phyloP scores from a whole-genome alignment of 257 asterid species.

The Solanum tacnaense region DNA sequence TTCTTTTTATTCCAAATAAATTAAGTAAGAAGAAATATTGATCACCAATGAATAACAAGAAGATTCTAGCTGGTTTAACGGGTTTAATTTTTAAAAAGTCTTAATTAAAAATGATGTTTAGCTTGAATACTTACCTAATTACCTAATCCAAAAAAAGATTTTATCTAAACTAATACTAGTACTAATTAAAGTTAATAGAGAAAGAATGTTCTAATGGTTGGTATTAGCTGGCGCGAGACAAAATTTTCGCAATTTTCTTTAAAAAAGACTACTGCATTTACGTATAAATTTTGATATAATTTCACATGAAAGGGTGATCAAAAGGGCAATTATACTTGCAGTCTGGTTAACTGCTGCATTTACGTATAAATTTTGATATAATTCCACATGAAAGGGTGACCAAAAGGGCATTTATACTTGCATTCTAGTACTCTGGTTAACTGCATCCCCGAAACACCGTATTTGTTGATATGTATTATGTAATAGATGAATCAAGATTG shows the following conservation, averaged over 20 bases:
- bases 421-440: no score
- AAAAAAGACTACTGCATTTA: background rate
- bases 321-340: no score
- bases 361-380: background rate
- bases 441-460: background rate
- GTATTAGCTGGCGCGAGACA: background rate
- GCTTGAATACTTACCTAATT: background rate
- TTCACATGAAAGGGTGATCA: no score
- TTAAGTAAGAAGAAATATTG: background rate
- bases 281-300: background rate
- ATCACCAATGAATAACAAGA: background rate
- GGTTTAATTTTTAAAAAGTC: background rate
- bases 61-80: background rate
- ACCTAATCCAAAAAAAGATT: background rate
- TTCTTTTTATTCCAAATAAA: background rate
- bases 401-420: no score
- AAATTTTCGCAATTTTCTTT: background rate
- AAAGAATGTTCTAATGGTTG: background rate
- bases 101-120: background rate
- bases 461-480: no score
- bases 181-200: background rate
- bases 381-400: no score
- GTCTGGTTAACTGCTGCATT: no score
- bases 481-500: background rate
- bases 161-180: background rate